A percentile compares a stretch with the other conserved stretches of the same genome.
These are phyloP conservation scores for Wickerhamiella azymoides DNA, from an alignment of 805 yeast species.

Conservation along the genomic window DNA sequence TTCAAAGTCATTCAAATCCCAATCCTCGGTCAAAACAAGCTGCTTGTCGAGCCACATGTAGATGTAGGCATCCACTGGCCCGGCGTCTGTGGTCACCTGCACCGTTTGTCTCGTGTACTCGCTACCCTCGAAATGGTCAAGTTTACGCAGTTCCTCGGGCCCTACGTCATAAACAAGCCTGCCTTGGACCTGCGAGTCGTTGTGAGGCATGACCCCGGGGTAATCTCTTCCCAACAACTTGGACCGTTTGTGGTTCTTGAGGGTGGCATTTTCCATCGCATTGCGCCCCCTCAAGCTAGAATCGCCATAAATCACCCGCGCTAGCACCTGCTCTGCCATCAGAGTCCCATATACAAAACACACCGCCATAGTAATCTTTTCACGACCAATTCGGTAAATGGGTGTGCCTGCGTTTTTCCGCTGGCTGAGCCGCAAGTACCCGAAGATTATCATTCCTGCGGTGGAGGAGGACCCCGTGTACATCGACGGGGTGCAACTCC, in stretches of 20 bases:
- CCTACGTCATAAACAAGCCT: conserved; percentile 13
- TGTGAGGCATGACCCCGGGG: conserved; percentile 12
- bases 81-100: conserved; percentile 1
- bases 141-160: conserved; percentile 7
- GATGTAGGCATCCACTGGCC: conserved; percentile 1
- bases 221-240: conserved; percentile 13
- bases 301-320: conserved; percentile 15
- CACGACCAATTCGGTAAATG: conserved; percentile 10
- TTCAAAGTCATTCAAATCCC: conserved; percentile 3
- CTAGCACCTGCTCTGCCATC: conserved; percentile 17
- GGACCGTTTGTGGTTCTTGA: conserved; percentile 8
- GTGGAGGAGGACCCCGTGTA: conserved; percentile 45
- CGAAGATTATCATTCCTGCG: conserved; percentile 86
- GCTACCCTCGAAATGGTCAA: conserved; percentile 19
- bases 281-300: background rate
- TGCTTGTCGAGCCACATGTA: conserved; percentile 8
- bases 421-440: conserved; percentile 88
- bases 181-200: conserved; percentile 11
- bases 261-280: background rate
- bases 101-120: conserved; percentile 16
- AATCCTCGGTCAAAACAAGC: conserved; percentile 1
- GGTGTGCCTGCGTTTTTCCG: conserved; percentile 98
- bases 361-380: conserved; percentile 1
- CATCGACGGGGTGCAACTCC: conserved; percentile 48
- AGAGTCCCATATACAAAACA: conserved; percentile 17